Evolutionary conservation across 2,329 filamentous ascomycete species (phyloP), one percentile per base, ranked within the genome.

Genomic region (Davidsoniella eucalypti): DNA sequence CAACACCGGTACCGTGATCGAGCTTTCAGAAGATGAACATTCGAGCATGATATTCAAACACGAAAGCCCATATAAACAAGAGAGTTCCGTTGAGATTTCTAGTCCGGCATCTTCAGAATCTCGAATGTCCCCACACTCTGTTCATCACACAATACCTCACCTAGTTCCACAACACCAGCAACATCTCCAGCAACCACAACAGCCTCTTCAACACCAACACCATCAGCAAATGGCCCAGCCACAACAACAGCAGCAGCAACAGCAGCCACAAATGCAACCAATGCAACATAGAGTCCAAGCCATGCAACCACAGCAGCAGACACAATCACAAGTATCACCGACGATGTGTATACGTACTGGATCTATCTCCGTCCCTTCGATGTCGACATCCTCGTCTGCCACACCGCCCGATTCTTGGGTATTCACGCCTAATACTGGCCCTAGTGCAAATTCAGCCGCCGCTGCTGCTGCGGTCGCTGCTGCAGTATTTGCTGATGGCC

Each of bases 81-180:
- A 50, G 17, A 53, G 44, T 25, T 23, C 44, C 2, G 40, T 29
- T 14, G 52, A 53, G 21, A 50, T 50, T 5, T 51, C 52, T 8
- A 53, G 48, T 36, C 48, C 52, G 6, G 40, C 48, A 21, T 53
- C 52, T 23, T 48, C 52, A 1, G 44, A 53, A 23, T 53, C 52
- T 17, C 43, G 36, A n/a, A 50, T 51, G 48, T 53, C 52, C 3
- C 52, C 52, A 4, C 39, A 44, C 17, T 53, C 44, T 18, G 16
- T 40, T 16, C 39, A 38, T 8, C 40, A 25, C 4, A 29, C 17
- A 21, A 23, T 47, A 10, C 44, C 29, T 6, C 26, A 25, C 14
- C 44, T 39, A 8, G 44, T 47, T 18, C 39, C 44, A 12, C 29
- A 36, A 14, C 29, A 47, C 2, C 33, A 47, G n/a, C 44, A 38